A percentile compares a stretch with the other conserved stretches of the same genome.
Conservation (phyloP, 73 alveolate genomes). For the Tetrahymena thermophila region DNA sequence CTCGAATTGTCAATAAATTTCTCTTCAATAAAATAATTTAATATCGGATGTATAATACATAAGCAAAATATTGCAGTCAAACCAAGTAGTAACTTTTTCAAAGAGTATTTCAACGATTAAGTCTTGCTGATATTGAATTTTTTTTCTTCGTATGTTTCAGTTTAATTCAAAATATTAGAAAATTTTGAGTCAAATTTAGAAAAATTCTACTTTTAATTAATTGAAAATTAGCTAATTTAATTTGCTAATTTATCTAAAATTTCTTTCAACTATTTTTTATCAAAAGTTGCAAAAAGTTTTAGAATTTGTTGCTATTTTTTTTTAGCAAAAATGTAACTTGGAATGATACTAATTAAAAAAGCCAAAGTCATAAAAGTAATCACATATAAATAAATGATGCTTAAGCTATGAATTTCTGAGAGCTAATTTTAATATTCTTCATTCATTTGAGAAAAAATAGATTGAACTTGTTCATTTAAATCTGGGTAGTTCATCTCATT, state of each 20-base stretch:
- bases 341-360: not conserved
- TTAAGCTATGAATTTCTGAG: not conserved
- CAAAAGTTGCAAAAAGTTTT: not conserved
- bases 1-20: not conserved
- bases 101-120: not conserved
- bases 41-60: not conserved
- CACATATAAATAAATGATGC: not conserved
- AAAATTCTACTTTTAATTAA: too few relatives aligned
- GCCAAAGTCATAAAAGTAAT: not conserved
- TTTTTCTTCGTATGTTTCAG: not conserved
- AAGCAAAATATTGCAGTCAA: not conserved
- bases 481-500: not conserved
- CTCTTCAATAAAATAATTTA: not conserved
- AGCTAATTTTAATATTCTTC: not conserved
- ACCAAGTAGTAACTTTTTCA: not conserved
- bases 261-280: not conserved
- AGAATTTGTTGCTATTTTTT: not conserved
- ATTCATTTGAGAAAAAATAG: not conserved
- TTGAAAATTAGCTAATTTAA: not conserved
- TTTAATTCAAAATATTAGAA: too few relatives aligned
- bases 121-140: not conserved
- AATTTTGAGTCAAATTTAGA: not conserved
- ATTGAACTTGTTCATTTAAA: not conserved
- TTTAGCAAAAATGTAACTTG: not conserved
- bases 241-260: not conserved